Evolutionary conservation across 345 rosid genomes (phyloP), one percentile per base, ranked within the genome.

Genomic region (Gossypium arboreum): DNA sequence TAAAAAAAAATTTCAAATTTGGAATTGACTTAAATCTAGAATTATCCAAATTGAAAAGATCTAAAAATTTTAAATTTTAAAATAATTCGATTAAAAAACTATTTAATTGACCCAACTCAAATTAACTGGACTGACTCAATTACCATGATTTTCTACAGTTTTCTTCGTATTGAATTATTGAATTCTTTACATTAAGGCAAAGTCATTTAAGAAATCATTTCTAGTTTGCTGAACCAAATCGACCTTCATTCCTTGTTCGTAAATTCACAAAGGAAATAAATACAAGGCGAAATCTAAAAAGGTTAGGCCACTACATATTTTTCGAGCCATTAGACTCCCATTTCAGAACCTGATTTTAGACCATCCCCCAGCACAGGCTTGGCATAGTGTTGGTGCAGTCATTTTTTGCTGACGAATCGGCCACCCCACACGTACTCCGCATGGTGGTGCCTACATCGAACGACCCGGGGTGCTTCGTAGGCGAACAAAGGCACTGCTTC

Each of bases 391-490:
- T 34, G 29, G 20, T 68, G 58, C 24, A 15, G 44, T 69, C 60
- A 69, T 34, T 52, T 52, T 20, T 52, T 52, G 73, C 27, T 1
- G 24, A 29, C 2, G 47, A 70, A 52, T 70, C 27, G 73, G 34
- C 61, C 61, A 34, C 83, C 78, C 97, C 93, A 90, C 52, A 59
- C 84, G 61, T 86, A 89, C 45, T 80, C 85, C 12, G 74, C 80
- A 15, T 78, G 91, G 76, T 94, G 97, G 69, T 81, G 80, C 87
- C 97, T 84, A 83, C 95, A 91, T 81, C 90, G 78, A 79, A 91
- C 9, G 98, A 91, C 24, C 98, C 88, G 0, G 93, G 91, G 64
- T 94, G 98, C 78, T 29, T 82, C 7, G 94, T 85, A 5, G 96
- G 96, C 9, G 96, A 92, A 79, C 96, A 94, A 6, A 87, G 52